Conservation (phyloP, 2,329 filamentous ascomycete genomes). For the Fusarium nanum region DNA sequence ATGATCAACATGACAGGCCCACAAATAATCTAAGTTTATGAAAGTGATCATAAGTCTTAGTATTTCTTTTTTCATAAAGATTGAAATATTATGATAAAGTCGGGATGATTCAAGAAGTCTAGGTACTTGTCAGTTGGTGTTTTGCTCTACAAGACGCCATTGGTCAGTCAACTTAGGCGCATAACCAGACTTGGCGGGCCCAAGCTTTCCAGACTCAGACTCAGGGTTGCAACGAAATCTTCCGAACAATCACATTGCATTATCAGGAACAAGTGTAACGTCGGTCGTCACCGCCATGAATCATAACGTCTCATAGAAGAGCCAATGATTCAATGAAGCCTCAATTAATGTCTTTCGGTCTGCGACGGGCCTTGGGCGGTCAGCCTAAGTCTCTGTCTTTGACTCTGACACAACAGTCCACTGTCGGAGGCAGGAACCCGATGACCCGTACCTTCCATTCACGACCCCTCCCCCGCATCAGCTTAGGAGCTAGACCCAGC, state of each 20-base stretch:
- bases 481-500: conserved; percentile 30
- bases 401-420: not conserved
- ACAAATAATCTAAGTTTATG: not conserved
- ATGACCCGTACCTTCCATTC: conserved; percentile 41
- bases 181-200: not conserved
- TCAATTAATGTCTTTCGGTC: not conserved
- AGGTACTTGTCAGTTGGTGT: not conserved
- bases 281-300: conserved; percentile 10
- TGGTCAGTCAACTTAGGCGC: not conserved
- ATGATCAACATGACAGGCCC: not conserved
- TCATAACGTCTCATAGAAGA: not conserved
- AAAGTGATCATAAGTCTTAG: not conserved
- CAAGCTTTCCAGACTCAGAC: not conserved
- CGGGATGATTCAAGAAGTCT: not conserved
- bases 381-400: not conserved
- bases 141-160: not conserved
- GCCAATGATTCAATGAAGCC: conserved; percentile 21
- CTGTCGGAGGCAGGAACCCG: conserved; percentile 26
- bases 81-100: not conserved
- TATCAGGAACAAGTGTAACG: conserved; percentile 13
- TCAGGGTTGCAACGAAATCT: conserved; percentile 1
- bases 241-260: conserved; percentile 4
- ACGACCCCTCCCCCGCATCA: conserved; percentile 45
- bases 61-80: not conserved
- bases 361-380: conserved; percentile 17